Evolutionary conservation across 192 early-diverging fungal genomes (phyloP), one percentile per base, ranked within the genome.

Genomic region (Diversispora eburnea): DNA sequence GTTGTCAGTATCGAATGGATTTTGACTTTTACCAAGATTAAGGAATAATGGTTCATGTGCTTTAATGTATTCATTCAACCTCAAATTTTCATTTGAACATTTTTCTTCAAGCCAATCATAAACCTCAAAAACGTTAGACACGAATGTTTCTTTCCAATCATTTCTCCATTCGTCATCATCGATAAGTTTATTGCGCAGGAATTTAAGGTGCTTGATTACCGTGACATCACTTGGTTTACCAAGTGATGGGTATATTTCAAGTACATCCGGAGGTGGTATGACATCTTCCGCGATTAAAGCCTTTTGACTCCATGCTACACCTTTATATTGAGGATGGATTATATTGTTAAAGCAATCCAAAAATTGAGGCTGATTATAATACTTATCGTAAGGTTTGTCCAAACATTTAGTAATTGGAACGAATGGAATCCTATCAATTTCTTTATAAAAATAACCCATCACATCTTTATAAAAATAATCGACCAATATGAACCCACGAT

Each of bases 281-380:
- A 45, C 52, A 70, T 70, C 54, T 56, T 70, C 67, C 9, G 49
- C 51, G 17, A 70, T 56, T 17, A 70, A 52, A 6, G 52, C 12
- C 52, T 3, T 43, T 56, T 20, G 33, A n/a, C 51, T 70, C 67
- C 67, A 70, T 10, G 67, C 67, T 8, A 70, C 39, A 19, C 55
- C 67, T 56, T 43, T 56, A 70, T 70, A 70, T 70, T 19, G 1
- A 9, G 52, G 67, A 43, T 55, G 25, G 3, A 65, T 65, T 47
- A 65, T 22, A n/a, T 65, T 47, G 6, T 22, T 65, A 46, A 65
- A 65, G 8, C 63, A 48, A 65, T 65, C 43, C 47, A 65, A 65
- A 25, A 20, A 1, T 22, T 47, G 42, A 47, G 63, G 5, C 5
- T 19, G 43, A 10, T 65, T 48, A 65, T 65, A 65, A 4, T 65